These are phyloP conservation scores for Malassezia slooffiae DNA, from an alignment of 1,284 basidiomycete species.

Conservation along the genomic window DNA sequence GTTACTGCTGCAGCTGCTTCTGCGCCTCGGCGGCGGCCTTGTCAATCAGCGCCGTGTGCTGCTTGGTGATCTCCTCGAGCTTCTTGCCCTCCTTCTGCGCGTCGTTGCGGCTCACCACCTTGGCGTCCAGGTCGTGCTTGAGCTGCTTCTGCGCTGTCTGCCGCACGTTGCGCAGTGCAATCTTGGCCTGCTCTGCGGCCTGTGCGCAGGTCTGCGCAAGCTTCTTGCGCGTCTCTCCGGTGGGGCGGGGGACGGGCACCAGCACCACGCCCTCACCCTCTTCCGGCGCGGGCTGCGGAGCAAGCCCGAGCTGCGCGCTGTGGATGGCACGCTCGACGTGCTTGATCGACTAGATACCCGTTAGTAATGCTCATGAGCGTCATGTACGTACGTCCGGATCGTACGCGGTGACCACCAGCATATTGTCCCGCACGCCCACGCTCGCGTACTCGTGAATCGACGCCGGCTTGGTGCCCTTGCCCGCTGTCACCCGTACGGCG, in stretches of 20 bases:
- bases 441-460: slow-evolving; percentile 39
- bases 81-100: slow-evolving; percentile 31
- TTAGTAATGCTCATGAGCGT: neutral
- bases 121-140: slow-evolving; percentile 33
- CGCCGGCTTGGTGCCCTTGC: slow-evolving; percentile 16
- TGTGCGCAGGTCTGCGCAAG: slow-evolving; percentile 34
- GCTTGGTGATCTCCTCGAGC: slow-evolving; percentile 15
- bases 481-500: slow-evolving; percentile 20
- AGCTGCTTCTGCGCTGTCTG: slow-evolving; percentile 42
- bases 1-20: slow-evolving; percentile 8
- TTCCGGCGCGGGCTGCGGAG: slow-evolving; percentile 25
- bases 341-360: slow-evolving; percentile 24
- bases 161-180: slow-evolving; percentile 30
- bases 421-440: slow-evolving; percentile 36
- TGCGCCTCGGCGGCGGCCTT: slow-evolving; percentile 8
- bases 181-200: slow-evolving; percentile 41
- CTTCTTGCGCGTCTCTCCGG: slow-evolving; percentile 31
- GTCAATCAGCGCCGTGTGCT: slow-evolving; percentile 6
- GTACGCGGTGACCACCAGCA: slow-evolving; percentile 36
- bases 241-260: slow-evolving; percentile 39
- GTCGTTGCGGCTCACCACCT: slow-evolving; percentile 34
- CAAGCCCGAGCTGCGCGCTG: slow-evolving; percentile 26
- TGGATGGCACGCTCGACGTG: slow-evolving; percentile 43
- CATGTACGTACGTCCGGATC: slow-evolving; percentile 25
- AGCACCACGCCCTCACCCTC: slow-evolving; percentile 35